Base-by-base conservation (phyloP, 495 filamentous ascomycete species). In the Cercophora newfieldiana region DNA sequence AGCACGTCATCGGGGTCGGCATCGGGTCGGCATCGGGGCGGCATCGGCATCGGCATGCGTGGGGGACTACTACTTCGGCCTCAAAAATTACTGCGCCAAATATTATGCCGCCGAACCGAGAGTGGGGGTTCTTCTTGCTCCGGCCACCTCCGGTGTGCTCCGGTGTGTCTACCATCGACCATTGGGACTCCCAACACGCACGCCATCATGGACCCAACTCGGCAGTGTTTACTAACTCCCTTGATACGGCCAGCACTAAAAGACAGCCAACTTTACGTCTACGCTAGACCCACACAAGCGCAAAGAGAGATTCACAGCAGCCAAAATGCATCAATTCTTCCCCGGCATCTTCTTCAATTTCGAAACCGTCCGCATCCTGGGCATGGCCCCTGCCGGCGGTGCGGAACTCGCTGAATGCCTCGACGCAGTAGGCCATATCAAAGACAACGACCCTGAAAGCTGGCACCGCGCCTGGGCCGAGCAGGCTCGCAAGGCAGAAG, bases 301-400 rank as follows among this genome's bases (percentile, higher is more conserved):
- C 25, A 26, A 57, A 28, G n/a, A 25, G 24, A 24, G 21, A 10
- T 29, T 26, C 14, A 47, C 33, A 61, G 6, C 31, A 47, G 22
- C 33, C 10, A 60, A 63, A 33, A 64, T 64, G 61, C 61, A 64
- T 47, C 49, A 64, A 37, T 64, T 64, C 61, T 64, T 64, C 50
- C 49, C 28, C n/a, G 28, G 48, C 14, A 56, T 56, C n/a, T 82
- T 82, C 29, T 82, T 80, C 75, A 62, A 84, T 57, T 85, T 86
- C 69, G 83, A 86, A 58, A 31, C 68, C 3, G 19, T 78, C 7
- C 79, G 83, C 0, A 49, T 85, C 16, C 77, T 86, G 3, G 75
- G 72, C 56, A 79, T 61, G 1, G 70, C 79, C 0, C 69, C 77
- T 0, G 57, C 57, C 31, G 73, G 71, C 2, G 82, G 82, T 14